Evolutionary conservation across 1,284 basidiomycete genomes (phyloP), one percentile per base, ranked within the genome.

Genomic region (Sporisorium graminicola): DNA sequence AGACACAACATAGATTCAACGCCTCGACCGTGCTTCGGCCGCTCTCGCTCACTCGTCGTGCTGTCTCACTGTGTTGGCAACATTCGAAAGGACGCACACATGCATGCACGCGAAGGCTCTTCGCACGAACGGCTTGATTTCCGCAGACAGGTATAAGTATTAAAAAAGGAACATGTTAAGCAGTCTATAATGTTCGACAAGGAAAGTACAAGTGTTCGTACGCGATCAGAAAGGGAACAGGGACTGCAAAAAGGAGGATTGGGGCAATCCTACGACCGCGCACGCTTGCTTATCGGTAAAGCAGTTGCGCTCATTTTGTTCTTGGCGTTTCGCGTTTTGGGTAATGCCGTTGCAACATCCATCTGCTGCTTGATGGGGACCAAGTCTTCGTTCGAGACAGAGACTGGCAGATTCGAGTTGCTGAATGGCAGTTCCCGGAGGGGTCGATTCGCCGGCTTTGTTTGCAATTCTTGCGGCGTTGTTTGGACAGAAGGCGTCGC

Each of bases 201-300:
- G n/a, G n/a, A n/a, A 40, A 31, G 50, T 37, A 49, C 35, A 47
- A 54, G 14, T 26, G 24, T 26, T 20, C 16, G 18, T 42, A 51
- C 35, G 43, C 46, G 14, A 24, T 40, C 37, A 14, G 24, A 33
- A 35, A 40, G 20, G 24, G 24, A 27, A 8, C 5, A 14, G n/a
- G n/a, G n/a, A 13, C 0, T 7, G 22, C 16, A 22, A 13, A 12
- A 26, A 20, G 29, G 16, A 5, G 42, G 44, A 18, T 1, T 4
- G 26, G 2, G n/a, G n/a, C n/a, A n/a, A n/a, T n/a, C n/a, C 52
- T 35, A 74, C 24, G 65, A 77, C 27, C 70, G 58, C 14, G 65
- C 74, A 18, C 74, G 61, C 37, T 67, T 77, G 58, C 66, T 69
- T 6, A 63, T 52, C 5, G 71, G 71, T 26, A 77, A 26, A 9